A percentile compares a stretch with the other conserved stretches of the same genome.
Evolutionary conservation across 176 grass and related monocot genomes (phyloP).

Genomic region (Zoysia japonica): DNA sequence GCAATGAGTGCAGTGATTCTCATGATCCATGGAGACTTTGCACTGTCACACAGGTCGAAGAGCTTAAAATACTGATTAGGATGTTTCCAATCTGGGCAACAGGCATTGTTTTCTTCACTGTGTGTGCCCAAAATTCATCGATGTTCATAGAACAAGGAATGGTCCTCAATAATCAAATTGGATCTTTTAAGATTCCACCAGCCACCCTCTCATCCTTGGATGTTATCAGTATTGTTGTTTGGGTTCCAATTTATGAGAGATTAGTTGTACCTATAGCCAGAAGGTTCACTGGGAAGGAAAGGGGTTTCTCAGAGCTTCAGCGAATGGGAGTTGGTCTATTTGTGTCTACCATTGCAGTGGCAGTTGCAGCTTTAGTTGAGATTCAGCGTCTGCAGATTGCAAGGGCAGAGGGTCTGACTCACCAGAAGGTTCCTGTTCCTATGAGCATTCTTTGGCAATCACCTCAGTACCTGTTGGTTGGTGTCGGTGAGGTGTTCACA

Average conservation of each 20-base stretch:
- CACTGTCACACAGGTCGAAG: constrained; percentile 81
- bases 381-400: constrained; percentile 71
- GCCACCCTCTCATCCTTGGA: constrained; percentile 80
- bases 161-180: constrained; percentile 53
- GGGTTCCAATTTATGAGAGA: constrained; percentile 71
- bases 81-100: constrained; percentile 92
- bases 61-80: constrained; percentile 72
- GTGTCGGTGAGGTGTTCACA: constrained; percentile 69
- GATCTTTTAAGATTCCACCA: constrained; percentile 61
- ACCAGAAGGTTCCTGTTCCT: constrained; percentile 58
- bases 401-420: constrained; percentile 46
- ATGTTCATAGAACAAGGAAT: constrained; percentile 91
- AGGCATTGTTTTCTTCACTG: constrained; percentile 74
- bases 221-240: constrained; percentile 62
- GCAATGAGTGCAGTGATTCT: constrained; percentile 35
- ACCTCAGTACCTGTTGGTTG: constrained; percentile 76
- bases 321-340: constrained; percentile 75
- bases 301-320: constrained; percentile 81
- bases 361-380: constrained; percentile 65
- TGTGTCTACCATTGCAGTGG: constrained; percentile 64
- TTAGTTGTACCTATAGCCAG: constrained; percentile 69
- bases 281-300: constrained; percentile 71
- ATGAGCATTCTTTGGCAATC: constrained; percentile 90
- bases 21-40: constrained; percentile 80
- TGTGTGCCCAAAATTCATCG: constrained; percentile 67